Percentiles rank a stretch among this genome's conserved stretches.
Evolutionary conservation across 352 stramenopile species (phyloP).

Genomic region (Phytophthora crassamura): DNA sequence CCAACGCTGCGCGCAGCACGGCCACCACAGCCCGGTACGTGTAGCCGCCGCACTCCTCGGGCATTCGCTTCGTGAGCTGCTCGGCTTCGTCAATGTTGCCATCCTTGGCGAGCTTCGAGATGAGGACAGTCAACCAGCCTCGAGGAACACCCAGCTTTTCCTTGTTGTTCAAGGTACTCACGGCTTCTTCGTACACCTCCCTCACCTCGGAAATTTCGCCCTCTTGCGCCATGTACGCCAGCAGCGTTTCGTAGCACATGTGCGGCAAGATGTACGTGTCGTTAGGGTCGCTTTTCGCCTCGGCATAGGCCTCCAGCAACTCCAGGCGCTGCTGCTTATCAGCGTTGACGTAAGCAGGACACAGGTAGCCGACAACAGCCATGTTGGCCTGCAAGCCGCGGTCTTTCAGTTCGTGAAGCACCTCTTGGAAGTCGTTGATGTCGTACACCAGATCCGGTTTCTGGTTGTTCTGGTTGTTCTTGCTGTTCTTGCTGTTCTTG

Average conservation of each 20-base stretch:
- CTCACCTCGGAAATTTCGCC: constrained; percentile 42
- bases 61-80: constrained; percentile 49
- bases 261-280: constrained; percentile 59
- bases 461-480: constrained; percentile 25
- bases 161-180: constrained; percentile 39
- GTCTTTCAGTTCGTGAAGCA: constrained; percentile 51
- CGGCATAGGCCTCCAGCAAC: constrained; percentile 61
- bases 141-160: constrained; percentile 43
- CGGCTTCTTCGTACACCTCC: constrained; percentile 56
- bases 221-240: constrained; percentile 49
- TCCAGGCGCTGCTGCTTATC: constrained; percentile 65
- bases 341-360: constrained; percentile 44
- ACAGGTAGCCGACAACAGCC: constrained; percentile 54
- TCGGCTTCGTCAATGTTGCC: constrained; percentile 51
- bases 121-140: constrained; percentile 53
- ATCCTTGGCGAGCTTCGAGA: constrained; percentile 47
- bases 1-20: constrained; percentile 48
- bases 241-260: constrained; percentile 52
- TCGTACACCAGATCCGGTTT: constrained; percentile 45
- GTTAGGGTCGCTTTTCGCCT: constrained; percentile 29
- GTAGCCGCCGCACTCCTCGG: constrained; percentile 40
- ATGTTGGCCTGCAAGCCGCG: constrained; percentile 48
- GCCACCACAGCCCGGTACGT: constrained; percentile 51
- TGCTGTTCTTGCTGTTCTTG: constrained; percentile 27
- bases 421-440: constrained; percentile 42